Percentiles rank a stretch among this genome's conserved stretches.
These are phyloP conservation scores for Astrocystis sublimbata DNA, from an alignment of 495 filamentous ascomycete genomes.

Conservation along the genomic window DNA sequence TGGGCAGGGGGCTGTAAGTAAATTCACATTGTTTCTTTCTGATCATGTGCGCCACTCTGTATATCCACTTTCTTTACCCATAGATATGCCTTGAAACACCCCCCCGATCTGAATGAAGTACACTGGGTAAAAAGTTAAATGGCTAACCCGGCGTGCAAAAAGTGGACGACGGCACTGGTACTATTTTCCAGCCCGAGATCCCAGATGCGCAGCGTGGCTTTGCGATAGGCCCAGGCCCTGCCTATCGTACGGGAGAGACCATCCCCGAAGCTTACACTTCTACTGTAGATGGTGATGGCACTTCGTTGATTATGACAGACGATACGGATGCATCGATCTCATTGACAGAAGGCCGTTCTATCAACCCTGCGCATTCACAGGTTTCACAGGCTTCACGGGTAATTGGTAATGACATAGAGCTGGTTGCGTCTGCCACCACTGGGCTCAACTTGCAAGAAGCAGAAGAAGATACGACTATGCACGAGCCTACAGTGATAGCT, in stretches of 20 bases:
- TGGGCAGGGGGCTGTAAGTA: slow-evolving; percentile 44
- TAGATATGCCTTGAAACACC: neutral
- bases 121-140: neutral
- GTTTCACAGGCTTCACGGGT: too few relatives aligned
- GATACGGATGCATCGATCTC: slow-evolving; percentile 22
- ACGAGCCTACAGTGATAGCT: neutral
- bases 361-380: slow-evolving; percentile 20
- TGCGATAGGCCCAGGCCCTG: slow-evolving; percentile 46
- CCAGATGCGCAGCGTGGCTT: slow-evolving; percentile 41
- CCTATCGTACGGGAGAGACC: slow-evolving; percentile 45
- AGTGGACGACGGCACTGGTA: slow-evolving; percentile 46
- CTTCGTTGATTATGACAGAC: slow-evolving; percentile 1
- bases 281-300: slow-evolving; percentile 16
- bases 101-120: neutral
- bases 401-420: neutral
- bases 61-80: too few relatives aligned
- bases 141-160: neutral
- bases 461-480: neutral
- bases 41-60: neutral
- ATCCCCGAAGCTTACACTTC: slow-evolving; percentile 23
- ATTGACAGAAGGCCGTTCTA: slow-evolving; percentile 23
- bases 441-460: neutral
- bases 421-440: neutral
- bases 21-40: neutral
- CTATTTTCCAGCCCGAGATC: slow-evolving; percentile 42